Evolutionary conservation across 2,329 filamentous ascomycete species (phyloP).

Genomic region (Helotiales sp.): DNA sequence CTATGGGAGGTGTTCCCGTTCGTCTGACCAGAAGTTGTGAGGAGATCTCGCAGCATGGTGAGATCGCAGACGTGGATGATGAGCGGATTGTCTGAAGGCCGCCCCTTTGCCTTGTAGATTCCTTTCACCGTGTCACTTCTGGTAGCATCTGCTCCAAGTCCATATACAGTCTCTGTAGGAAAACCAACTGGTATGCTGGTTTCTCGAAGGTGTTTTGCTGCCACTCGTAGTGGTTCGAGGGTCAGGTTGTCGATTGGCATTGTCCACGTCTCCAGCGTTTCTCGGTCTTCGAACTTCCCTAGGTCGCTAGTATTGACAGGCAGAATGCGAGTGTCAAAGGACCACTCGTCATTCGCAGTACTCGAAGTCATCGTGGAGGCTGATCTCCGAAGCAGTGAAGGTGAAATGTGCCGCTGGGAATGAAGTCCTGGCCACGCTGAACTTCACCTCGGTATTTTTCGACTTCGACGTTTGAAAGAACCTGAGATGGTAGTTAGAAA

Average conservation of each 20-base stretch:
- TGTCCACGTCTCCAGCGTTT: conserved; percentile 31
- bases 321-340: conserved; percentile 27
- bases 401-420: conserved; percentile 13
- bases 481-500: conserved; percentile 16
- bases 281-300: conserved; percentile 27
- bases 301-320: conserved; percentile 22
- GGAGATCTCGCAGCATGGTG: conserved; percentile 29
- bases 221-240: conserved; percentile 26
- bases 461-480: conserved; percentile 31
- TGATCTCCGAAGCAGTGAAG: not conserved
- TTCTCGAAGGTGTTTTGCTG: conserved; percentile 28
- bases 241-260: conserved; percentile 17
- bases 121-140: conserved; percentile 78
- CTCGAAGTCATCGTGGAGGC: conserved; percentile 25
- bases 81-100: conserved; percentile 91
- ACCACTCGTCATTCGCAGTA: conserved; percentile 10
- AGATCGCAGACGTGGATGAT: conserved; percentile 90
- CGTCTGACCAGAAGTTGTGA: conserved; percentile 13
- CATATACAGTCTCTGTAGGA: conserved; percentile 97
- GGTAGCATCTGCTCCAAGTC: conserved; percentile 93
- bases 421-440: conserved; percentile 22
- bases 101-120: conserved; percentile 89
- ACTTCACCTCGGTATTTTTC: conserved; percentile 28
- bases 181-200: conserved; percentile 74
- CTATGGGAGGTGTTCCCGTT: conserved; percentile 30